Percentiles rank a stretch among this genome's conserved stretches.
Evolutionary conservation across 2,329 filamentous ascomycete species (phyloP).

Genomic region (Colletotrichum lindemuthianum): DNA sequence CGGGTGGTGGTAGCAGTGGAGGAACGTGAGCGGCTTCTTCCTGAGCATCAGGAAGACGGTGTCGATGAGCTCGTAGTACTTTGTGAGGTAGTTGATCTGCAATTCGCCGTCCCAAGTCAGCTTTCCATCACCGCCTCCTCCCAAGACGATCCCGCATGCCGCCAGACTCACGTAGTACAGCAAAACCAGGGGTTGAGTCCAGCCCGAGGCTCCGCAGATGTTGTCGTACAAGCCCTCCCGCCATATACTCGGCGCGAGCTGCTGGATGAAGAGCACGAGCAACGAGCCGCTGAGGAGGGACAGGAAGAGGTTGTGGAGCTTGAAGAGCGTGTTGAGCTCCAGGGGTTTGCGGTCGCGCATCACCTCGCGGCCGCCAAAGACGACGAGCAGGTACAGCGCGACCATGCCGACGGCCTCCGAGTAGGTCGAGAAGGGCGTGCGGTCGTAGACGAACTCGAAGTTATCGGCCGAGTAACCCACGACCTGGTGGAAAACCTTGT

Average conservation of each 20-base stretch:
- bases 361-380: slow-evolving; percentile 84
- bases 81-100: slow-evolving; percentile 90
- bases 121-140: no score
- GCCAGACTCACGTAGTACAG: slow-evolving; percentile 80
- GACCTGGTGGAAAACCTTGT: slow-evolving; percentile 74
- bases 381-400: slow-evolving; percentile 81
- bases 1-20: slow-evolving; percentile 93
- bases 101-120: slow-evolving; percentile 43
- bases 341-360: slow-evolving; percentile 82
- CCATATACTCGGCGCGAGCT: slow-evolving; percentile 78
- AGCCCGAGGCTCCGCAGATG: slow-evolving; percentile 79
- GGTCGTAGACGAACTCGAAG: slow-evolving; percentile 77
- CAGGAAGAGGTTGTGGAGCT: slow-evolving; percentile 89
- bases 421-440: slow-evolving; percentile 84
- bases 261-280: slow-evolving; percentile 81
- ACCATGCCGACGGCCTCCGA: slow-evolving; percentile 76
- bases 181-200: slow-evolving; percentile 84
- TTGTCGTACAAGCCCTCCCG: slow-evolving; percentile 81
- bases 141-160: no score
- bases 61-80: slow-evolving; percentile 88
- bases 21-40: slow-evolving; percentile 94
- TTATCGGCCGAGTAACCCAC: slow-evolving; percentile 81
- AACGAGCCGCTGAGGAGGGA: slow-evolving; percentile 79
- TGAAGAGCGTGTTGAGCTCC: slow-evolving; percentile 82
- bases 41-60: slow-evolving; percentile 91